Base-by-base conservation (phyloP, 108 stramenopile genomes). In the Skeletonema tropicum region DNA sequence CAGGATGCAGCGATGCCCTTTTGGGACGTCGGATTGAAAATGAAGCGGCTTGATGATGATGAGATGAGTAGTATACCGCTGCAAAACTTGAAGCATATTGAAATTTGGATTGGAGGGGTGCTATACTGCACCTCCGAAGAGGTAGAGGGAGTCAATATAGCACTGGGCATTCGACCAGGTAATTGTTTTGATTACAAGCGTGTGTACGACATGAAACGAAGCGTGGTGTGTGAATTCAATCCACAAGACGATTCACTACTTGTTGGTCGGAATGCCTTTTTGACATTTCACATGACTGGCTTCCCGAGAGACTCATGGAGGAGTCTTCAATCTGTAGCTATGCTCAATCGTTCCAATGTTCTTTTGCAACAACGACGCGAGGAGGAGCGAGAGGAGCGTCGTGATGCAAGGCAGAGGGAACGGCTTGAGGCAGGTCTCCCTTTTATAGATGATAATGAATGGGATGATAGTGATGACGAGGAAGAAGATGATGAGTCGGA, bases 21-120 rank as follows among this genome's bases (percentile, higher is more conserved):
- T 26, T 70, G 68, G 68, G 46, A 25, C 39, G 68, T 70, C 21
- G 68, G 57, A 14, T 39, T 70, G 57, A 57, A n/a, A 36, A 70
- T 57, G 15, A 35, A 25, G 9, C 31, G 49, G 9, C 55, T 21
- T 9, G 15, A n/a, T n/a, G 57, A 57, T 17, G n/a, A 14, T 29
- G 26, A 29, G 25, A 13, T 8, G 19, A 58, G 35, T n/a, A 49
- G 26, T 29, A 29, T 70, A 8, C 68, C 68, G 9, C 25, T 72
- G 55, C 13, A 57, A n/a, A 26, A 75, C n/a, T 57, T 80, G 45
- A 14, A 59, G 14, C 55, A 70, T 6, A 80, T 80, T 25, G 79
- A 80, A 75, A 65, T 80, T 29, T 68, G 79, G 15, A 75, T 75
- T 35, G 79, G 79, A 19, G 79, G 79, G 3, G 70, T 80, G 19